These are phyloP conservation scores for Xylaria flabelliformis DNA, from an alignment of 495 filamentous ascomycete species.

Conservation along the genomic window DNA sequence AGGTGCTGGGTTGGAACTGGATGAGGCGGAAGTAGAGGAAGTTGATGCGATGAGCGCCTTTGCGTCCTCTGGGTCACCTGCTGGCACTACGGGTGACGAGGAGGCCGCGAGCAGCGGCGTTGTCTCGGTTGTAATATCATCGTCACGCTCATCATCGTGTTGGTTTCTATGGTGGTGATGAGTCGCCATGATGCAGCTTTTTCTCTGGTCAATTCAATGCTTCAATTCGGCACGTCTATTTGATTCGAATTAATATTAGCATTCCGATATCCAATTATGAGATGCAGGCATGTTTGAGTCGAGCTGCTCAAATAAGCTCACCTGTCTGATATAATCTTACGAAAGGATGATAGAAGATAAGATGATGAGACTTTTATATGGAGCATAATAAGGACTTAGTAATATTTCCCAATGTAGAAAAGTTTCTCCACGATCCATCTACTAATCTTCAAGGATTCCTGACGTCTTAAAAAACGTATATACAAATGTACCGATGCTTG, in stretches of 20 bases:
- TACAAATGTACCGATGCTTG: no score
- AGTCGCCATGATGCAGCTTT: slow-evolving; percentile 13
- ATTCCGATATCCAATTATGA: background rate
- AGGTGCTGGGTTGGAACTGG: slow-evolving; percentile 19
- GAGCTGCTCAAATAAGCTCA: background rate
- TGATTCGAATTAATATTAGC: background rate
- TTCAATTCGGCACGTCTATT: background rate
- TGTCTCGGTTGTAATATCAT: slow-evolving; percentile 38
- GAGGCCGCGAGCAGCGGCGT: slow-evolving; percentile 44
- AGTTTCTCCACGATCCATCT: no score
- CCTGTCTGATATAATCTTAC: background rate
- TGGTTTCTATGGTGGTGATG: background rate
- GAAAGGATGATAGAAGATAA: background rate
- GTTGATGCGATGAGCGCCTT: slow-evolving; percentile 25
- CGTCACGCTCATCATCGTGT: background rate
- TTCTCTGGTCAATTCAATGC: background rate
- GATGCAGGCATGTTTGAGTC: background rate
- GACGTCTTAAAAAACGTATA: no score
- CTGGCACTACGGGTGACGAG: slow-evolving; percentile 29
- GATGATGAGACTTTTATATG: no score
- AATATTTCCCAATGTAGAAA: no score
- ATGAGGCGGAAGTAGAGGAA: slow-evolving; percentile 23
- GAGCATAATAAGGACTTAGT: no score
- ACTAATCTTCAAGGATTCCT: no score
- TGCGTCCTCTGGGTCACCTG: slow-evolving; percentile 28